These are phyloP conservation scores for Pythium biforme DNA, from an alignment of 352 stramenopile species.

Conservation along the genomic window DNA sequence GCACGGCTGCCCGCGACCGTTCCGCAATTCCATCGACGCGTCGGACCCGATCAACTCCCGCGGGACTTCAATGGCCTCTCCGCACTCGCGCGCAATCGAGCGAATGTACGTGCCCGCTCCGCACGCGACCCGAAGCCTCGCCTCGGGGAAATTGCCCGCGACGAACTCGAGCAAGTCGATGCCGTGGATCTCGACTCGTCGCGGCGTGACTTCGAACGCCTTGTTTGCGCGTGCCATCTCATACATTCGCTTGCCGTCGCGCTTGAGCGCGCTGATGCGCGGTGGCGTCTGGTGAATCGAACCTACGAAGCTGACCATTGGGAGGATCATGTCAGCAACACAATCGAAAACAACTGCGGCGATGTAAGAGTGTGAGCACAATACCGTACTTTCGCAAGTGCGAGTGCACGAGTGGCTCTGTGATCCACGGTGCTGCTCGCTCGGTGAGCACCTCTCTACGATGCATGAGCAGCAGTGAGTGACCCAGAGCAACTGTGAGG, in stretches of 20 bases:
- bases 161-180: constrained; percentile 62
- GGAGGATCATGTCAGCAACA: background rate
- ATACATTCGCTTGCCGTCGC: constrained; percentile 77
- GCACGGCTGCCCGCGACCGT: constrained; percentile 24
- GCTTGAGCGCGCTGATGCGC: constrained; percentile 78
- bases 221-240: constrained; percentile 62
- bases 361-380: too few relatives aligned
- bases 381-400: constrained; percentile 51
- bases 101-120: constrained; percentile 84
- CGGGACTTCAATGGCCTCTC: constrained; percentile 57
- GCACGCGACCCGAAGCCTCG: constrained; percentile 60
- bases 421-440: constrained; percentile 56
- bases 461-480: too few relatives aligned
- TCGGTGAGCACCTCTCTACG: constrained; percentile 52
- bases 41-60: constrained; percentile 18
- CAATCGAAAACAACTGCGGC: background rate
- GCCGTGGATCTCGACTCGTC: constrained; percentile 57
- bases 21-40: constrained; percentile 16
- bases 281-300: constrained; percentile 76
- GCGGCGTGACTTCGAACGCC: constrained; percentile 56
- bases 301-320: constrained; percentile 58
- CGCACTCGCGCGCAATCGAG: constrained; percentile 83
- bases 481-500: too few relatives aligned
- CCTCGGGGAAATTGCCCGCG: constrained; percentile 56
- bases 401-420: constrained; percentile 31